phyloP scores from a whole-genome alignment of 805 yeast genomes.

The Metschnikowia dekortorum region DNA sequence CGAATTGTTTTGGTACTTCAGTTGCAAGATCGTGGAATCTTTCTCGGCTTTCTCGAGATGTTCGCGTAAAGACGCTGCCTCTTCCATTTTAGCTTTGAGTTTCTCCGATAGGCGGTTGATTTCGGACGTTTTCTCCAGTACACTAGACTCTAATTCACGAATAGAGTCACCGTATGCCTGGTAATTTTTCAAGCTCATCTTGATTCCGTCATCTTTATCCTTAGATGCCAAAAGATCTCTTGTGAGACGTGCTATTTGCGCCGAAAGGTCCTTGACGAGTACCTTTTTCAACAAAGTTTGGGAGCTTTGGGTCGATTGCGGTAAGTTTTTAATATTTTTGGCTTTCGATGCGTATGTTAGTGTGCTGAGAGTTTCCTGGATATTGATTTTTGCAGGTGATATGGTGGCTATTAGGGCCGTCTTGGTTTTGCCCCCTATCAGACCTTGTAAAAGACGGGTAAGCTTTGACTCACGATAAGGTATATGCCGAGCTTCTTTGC shows the following conservation, averaged over 20 bases:
- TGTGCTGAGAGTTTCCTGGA: conserved; percentile 83
- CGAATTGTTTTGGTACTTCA: not conserved
- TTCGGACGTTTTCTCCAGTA: conserved; percentile 10
- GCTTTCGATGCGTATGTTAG: conserved; percentile 87
- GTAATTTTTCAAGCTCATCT: conserved; percentile 57
- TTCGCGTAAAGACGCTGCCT: not conserved
- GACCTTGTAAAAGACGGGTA: conserved; percentile 70
- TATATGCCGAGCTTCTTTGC: conserved; percentile 47
- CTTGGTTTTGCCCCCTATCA: conserved; percentile 83
- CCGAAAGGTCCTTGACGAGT: conserved; percentile 49
- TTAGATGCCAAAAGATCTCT: conserved; percentile 61
- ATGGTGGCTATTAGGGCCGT: conserved; percentile 85
- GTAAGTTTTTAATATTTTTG: conserved; percentile 65
- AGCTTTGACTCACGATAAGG: conserved; percentile 84
- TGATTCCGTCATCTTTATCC: conserved; percentile 56
- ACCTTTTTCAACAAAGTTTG: conserved; percentile 46
- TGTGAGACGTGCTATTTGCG: conserved; percentile 52
- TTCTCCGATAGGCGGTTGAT: conserved; percentile 1
- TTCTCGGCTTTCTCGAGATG: not conserved
- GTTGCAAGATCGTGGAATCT: not conserved
- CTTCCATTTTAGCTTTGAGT: not conserved
- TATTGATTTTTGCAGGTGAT: conserved; percentile 71
- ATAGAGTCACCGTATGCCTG: conserved; percentile 13
- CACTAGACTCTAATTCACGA: conserved; percentile 7
- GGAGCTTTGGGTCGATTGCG: conserved; percentile 42